These are phyloP conservation scores for Naegleria fowleri DNA, from an alignment of 208 protist genomes.

Conservation along the genomic window DNA sequence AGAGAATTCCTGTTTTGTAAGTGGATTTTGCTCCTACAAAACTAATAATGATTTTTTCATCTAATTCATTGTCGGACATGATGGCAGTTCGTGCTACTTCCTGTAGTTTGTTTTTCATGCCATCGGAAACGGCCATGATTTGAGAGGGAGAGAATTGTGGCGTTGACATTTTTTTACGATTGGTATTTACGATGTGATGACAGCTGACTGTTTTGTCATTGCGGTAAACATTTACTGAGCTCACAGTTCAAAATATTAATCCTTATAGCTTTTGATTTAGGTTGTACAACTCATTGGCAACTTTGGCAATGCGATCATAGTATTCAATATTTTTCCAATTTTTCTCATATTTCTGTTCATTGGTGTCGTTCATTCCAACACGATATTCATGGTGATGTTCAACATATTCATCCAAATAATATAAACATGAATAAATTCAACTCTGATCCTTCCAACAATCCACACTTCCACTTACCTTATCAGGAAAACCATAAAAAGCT, in stretches of 20 bases:
- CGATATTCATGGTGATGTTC: too few species aligned
- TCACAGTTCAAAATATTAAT: too few species aligned
- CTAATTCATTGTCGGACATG: neutral
- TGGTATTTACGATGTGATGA: neutral
- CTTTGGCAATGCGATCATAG: neutral
- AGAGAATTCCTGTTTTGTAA: neutral
- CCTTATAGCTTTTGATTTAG: neutral
- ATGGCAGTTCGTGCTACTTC: neutral
- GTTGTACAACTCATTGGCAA: neutral
- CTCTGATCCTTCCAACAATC: too few species aligned
- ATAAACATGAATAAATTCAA: too few species aligned
- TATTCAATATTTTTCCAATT: slow-evolving; percentile 4
- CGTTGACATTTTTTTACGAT: slow-evolving; percentile 3
- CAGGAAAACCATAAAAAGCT: slow-evolving; percentile 24
- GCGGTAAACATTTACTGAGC: too few species aligned
- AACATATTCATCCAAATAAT: too few species aligned
- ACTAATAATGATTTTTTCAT: slow-evolving; percentile 13
- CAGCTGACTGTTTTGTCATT: too few species aligned
- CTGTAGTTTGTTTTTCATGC: neutral
- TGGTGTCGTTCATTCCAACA: too few species aligned
- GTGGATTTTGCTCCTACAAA: neutral
- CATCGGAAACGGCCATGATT: neutral
- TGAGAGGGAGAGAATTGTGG: neutral
- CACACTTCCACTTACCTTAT: neutral
- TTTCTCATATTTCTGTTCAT: neutral